Conservation (phyloP, 2,329 filamentous ascomycete genomes). For the Fusarium sp. region DNA sequence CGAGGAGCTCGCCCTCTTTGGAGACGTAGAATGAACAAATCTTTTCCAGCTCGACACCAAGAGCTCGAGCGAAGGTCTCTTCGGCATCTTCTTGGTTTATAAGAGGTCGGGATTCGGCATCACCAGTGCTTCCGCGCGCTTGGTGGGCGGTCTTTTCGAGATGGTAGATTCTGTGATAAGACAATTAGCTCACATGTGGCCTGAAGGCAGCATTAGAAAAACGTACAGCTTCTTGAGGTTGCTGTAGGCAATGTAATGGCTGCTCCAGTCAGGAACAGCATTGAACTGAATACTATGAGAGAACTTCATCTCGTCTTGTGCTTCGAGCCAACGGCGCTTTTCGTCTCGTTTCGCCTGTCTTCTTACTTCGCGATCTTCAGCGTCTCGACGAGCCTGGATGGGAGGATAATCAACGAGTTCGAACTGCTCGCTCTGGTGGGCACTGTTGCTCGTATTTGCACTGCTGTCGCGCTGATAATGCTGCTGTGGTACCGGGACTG, state of each 20-base stretch:
- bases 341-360: constrained; percentile 62
- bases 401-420: constrained; percentile 59
- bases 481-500: constrained; percentile 14
- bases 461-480: constrained; percentile 11
- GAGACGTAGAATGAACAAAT: constrained; percentile 89
- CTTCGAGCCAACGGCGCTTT: constrained; percentile 78
- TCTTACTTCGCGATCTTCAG: constrained; percentile 51
- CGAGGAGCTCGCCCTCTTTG: constrained; percentile 89
- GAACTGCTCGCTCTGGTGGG: constrained; percentile 47
- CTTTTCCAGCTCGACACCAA: constrained; percentile 93
- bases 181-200: constrained; percentile 14
- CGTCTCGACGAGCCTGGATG: constrained; percentile 48
- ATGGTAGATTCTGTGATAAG: constrained; percentile 83
- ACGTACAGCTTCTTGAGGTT: constrained; percentile 97
- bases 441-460: constrained; percentile 1
- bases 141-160: constrained; percentile 88
- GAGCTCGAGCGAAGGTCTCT: constrained; percentile 80
- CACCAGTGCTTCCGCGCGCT: constrained; percentile 62
- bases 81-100: constrained; percentile 82
- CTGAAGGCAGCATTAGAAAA: background rate
- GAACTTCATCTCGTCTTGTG: constrained; percentile 96
- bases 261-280: constrained; percentile 99
- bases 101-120: constrained; percentile 87
- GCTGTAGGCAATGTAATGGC: constrained; percentile 97
- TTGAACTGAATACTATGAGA: constrained; percentile 99